Evolutionary conservation across 116 monocot species (phyloP).

Genomic region (Phalaenopsis hybrid): DNA sequence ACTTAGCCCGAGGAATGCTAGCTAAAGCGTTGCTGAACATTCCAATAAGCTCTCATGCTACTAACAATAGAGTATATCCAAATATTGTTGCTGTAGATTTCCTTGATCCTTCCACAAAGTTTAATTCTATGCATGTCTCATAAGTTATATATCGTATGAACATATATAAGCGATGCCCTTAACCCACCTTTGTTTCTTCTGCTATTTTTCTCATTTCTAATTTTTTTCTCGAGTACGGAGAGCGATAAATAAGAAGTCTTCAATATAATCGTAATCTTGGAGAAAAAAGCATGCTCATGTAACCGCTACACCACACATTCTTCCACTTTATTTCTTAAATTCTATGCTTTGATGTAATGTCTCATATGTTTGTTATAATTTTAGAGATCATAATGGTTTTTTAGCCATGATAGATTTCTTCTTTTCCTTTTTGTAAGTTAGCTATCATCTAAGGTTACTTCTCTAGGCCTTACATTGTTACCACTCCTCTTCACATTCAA

Average conservation of each 20-base stretch:
- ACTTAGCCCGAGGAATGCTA: neutral
- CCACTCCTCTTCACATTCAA: neutral
- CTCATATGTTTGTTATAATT: neutral
- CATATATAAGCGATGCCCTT: neutral
- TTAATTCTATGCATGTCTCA: neutral
- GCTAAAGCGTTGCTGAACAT: neutral
- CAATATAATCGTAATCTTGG: too few species aligned
- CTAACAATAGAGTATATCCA: neutral
- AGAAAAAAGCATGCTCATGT: too few species aligned
- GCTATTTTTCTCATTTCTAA: neutral
- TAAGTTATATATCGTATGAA: neutral
- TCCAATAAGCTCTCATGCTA: neutral
- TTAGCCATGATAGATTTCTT: neutral
- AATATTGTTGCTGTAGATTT: neutral
- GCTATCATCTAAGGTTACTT: neutral
- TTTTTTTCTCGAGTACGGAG: neutral
- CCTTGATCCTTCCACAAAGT: neutral
- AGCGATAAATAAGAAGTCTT: too few species aligned
- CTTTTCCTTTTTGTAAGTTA: neutral
- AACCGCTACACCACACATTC: too few species aligned
- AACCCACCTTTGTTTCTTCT: neutral
- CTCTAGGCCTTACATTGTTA: neutral
- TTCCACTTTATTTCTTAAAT: neutral
- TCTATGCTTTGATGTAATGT: neutral
- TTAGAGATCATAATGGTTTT: neutral